These are phyloP conservation scores for Canna indica DNA, from an alignment of 176 grass and related monocot genomes.

Conservation along the genomic window DNA sequence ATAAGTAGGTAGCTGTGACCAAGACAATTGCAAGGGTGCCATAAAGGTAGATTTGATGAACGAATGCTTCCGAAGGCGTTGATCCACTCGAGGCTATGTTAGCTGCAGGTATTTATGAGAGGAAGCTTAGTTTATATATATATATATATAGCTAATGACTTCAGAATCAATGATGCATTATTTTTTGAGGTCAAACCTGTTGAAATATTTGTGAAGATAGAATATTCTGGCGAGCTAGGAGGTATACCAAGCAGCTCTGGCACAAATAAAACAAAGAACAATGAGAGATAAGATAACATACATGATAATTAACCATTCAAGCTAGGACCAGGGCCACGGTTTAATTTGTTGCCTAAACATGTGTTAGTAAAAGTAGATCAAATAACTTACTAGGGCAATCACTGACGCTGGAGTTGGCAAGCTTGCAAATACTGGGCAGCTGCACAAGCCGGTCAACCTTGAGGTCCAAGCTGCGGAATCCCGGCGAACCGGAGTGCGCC, in stretches of 20 bases:
- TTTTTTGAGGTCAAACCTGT: conserved; percentile 23
- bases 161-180: not conserved
- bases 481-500: conserved; percentile 33
- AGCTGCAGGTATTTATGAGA: not conserved
- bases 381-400: conserved; percentile 56
- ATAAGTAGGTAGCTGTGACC: conserved; percentile 31
- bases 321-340: no score
- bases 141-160: not conserved
- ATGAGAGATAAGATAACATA: not conserved
- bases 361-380: no score
- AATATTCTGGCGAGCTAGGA: conserved; percentile 48
- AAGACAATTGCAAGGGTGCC: conserved; percentile 18
- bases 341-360: no score
- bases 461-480: conserved; percentile 44
- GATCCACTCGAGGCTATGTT: conserved; percentile 2
- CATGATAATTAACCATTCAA: not conserved
- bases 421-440: conserved; percentile 39
- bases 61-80: conserved; percentile 14
- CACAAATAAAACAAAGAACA: not conserved
- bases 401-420: conserved; percentile 48
- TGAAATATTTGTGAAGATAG: conserved; percentile 37
- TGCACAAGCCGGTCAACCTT: conserved; percentile 46
- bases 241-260: conserved; percentile 42
- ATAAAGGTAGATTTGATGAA: conserved; percentile 11
- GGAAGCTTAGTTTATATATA: not conserved